A percentile compares a stretch with the other conserved stretches of the same genome.
Evolutionary conservation across 2,329 filamentous ascomycete species (phyloP).

Genomic region (Phyllosticta ampelicida): DNA sequence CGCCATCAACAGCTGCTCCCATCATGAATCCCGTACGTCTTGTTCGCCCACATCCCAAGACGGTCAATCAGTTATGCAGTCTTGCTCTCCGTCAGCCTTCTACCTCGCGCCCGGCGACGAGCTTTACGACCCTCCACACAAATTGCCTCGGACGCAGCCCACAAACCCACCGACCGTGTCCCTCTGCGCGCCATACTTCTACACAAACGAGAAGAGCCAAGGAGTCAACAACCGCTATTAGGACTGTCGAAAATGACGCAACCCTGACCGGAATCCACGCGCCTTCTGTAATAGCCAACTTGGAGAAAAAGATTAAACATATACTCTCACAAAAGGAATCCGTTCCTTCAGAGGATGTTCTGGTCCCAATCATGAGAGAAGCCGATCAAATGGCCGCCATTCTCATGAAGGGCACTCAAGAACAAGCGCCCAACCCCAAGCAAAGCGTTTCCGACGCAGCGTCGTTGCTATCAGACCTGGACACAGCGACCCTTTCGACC

Average conservation of each 20-base stretch:
- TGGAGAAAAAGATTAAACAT: neutral
- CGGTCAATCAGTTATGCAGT: slow-evolving; percentile 37
- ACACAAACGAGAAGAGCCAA: neutral
- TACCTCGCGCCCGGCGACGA: neutral
- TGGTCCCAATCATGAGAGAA: neutral
- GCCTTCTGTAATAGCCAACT: neutral
- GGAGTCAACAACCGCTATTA: neutral
- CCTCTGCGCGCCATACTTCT: neutral
- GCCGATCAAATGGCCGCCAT: neutral
- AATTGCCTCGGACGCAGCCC: neutral
- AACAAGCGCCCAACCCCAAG: neutral
- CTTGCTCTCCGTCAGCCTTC: slow-evolving; percentile 16
- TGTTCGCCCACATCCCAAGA: neutral
- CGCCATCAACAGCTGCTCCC: slow-evolving; percentile 17
- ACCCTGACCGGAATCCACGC: neutral
- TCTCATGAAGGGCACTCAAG: neutral
- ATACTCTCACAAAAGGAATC: neutral
- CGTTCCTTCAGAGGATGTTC: slow-evolving; percentile 4
- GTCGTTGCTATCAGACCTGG: slow-evolving; percentile 1
- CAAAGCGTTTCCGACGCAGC: neutral
- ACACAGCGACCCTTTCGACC: neutral
- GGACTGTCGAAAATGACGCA: neutral
- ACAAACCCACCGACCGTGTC: neutral
- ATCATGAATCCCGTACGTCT: slow-evolving; percentile 7
- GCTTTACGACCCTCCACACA: neutral